These are phyloP conservation scores for Dioszegia crocea DNA, from an alignment of 768 basidiomycete species.

Conservation along the genomic window DNA sequence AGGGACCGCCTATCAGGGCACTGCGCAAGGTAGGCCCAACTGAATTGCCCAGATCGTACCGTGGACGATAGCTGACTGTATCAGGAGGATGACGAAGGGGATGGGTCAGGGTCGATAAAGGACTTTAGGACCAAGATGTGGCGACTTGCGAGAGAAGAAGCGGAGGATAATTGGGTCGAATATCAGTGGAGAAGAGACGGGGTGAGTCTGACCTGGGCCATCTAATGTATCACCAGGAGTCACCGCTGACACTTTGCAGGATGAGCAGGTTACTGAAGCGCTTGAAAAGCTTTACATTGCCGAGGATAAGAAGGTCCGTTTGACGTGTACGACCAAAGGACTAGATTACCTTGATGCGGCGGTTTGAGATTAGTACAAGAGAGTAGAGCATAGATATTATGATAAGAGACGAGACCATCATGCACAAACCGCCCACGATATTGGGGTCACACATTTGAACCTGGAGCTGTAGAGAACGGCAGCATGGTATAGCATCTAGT, in stretches of 20 bases:
- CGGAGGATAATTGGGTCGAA: conserved; percentile 34
- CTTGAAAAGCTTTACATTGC: conserved; percentile 32
- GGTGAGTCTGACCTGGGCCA: conserved; percentile 13
- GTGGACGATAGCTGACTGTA: background rate
- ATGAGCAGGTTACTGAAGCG: conserved; percentile 20
- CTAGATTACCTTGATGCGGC: conserved; percentile 36
- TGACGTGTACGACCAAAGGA: conserved; percentile 32
- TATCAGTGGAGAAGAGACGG: conserved; percentile 33
- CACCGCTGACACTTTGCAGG: conserved; percentile 5
- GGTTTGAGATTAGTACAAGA: background rate
- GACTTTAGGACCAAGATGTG: conserved; percentile 45
- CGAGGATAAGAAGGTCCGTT: conserved; percentile 23
- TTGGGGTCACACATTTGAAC: too few species aligned
- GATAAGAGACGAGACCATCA: background rate
- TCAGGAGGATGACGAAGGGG: conserved; percentile 35
- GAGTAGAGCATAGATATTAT: background rate
- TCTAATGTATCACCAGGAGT: background rate
- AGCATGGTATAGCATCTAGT: too few species aligned
- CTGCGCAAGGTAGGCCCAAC: background rate
- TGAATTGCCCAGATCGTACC: background rate
- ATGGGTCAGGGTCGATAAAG: conserved; percentile 38
- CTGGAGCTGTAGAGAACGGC: too few species aligned
- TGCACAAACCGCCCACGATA: too few species aligned
- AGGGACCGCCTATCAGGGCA: background rate
- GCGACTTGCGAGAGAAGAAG: conserved; percentile 24